A percentile compares a stretch with the other conserved stretches of the same genome.
Conservation (phyloP, 1,284 basidiomycete genomes). For the Spongispora temasekensis region DNA sequence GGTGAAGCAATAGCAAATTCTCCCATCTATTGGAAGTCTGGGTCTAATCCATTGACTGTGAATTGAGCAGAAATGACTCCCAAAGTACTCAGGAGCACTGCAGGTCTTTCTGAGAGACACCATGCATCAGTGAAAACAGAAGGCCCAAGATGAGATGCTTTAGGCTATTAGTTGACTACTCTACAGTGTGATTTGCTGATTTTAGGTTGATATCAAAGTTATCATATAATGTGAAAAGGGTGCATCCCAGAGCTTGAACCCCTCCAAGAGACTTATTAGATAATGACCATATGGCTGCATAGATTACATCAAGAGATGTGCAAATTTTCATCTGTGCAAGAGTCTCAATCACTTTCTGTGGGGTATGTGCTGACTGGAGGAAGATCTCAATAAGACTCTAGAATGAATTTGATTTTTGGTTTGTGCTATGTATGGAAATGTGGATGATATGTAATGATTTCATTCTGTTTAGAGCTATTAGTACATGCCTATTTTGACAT, state of each 20-base stretch:
- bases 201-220: conserved; percentile 40
- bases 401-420: not conserved
- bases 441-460: too few relatives aligned
- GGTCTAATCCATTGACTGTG: not conserved
- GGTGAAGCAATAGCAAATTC: not conserved
- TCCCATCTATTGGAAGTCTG: not conserved
- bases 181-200: conserved; percentile 13
- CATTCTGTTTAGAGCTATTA: too few relatives aligned
- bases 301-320: not conserved
- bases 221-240: conserved; percentile 28
- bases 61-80: conserved; percentile 3
- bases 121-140: conserved; percentile 25
- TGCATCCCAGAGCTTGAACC: conserved; percentile 6
- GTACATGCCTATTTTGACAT: not conserved
- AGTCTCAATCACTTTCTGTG: conserved; percentile 2
- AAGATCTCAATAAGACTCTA: conserved; percentile 4
- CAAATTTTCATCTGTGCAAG: not conserved
- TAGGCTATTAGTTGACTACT: conserved; percentile 24
- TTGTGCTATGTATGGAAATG: not conserved
- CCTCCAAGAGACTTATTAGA: not conserved
- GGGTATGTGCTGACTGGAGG: not conserved
- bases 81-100: conserved; percentile 29
- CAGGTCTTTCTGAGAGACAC: conserved; percentile 23
- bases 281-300: not conserved
- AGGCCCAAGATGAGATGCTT: conserved; percentile 34